A percentile compares a stretch with the other conserved stretches of the same genome.
These are phyloP conservation scores for Mycena olivaceomarginata DNA, from an alignment of 768 basidiomycete genomes.

Conservation along the genomic window DNA sequence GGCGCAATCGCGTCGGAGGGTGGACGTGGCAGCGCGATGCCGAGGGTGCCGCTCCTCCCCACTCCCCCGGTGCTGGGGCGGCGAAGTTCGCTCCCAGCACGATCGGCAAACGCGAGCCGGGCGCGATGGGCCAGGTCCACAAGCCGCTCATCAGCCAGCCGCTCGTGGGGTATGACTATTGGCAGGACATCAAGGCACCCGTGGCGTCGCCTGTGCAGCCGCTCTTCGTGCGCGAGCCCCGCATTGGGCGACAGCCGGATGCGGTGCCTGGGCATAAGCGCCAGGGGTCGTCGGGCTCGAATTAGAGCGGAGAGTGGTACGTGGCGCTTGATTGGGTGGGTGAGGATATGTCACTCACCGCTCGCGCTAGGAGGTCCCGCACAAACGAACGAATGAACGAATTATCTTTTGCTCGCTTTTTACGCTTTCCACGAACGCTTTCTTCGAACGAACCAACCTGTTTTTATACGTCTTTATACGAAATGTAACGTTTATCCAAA, in stretches of 20 bases:
- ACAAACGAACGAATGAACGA: neutral
- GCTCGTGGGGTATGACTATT: conserved; percentile 7
- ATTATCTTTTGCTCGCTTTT: neutral
- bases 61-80: neutral
- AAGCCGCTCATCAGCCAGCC: conserved; percentile 8
- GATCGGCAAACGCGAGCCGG: conserved; percentile 1
- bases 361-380: neutral
- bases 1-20: conserved; percentile 5
- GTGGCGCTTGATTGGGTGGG: neutral
- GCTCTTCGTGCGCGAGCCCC: conserved; percentile 8
- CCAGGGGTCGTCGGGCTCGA: conserved; percentile 6
- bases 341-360: neutral
- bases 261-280: neutral
- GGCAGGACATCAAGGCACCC: conserved; percentile 8
- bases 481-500: conserved; percentile 5
- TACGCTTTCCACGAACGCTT: conserved; percentile 3
- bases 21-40: conserved; percentile 8
- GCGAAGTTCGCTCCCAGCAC: neutral
- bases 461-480: conserved; percentile 8
- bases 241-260: conserved; percentile 1
- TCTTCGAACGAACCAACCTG: neutral
- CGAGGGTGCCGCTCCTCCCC: conserved; percentile 2
- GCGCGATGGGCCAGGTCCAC: conserved; percentile 3
- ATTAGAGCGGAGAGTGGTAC: neutral
- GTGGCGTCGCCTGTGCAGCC: conserved; percentile 8